Evolutionary conservation across 345 rosid genomes (phyloP), one percentile per base, ranked within the genome.

Genomic region (Alliaria petiolata): DNA sequence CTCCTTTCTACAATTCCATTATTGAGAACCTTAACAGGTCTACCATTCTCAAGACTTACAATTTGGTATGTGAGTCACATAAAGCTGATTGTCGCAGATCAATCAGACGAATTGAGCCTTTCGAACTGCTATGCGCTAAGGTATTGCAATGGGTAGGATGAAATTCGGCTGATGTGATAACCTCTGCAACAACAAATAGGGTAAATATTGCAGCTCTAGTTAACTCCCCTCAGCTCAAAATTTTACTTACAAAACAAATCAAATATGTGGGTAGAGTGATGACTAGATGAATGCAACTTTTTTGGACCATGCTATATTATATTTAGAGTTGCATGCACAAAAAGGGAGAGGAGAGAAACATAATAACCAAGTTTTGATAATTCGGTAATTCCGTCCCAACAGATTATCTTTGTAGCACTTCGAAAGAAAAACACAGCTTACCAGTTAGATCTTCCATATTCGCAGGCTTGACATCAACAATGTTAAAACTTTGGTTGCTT

Each of bases 51-150:
- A n/a, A 57, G 66, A 79, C 95, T 87, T 79, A 91, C 98, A 93
- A 78, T 81, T 89, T 93, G 69, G 96, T 79, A 76, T 93, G 95
- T 69, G 95, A 89, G 79, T 93, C 98, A 30, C 97, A 89, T 64
- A 93, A 85, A 52, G 98, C 98, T 75, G 98, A 93, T 60, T 91
- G 98, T 68, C 98, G 89, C 85, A 93, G 81, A 81, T 93, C 98
- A 82, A 93, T 81, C 61, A 93, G 91, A 72, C 97, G 89, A 82
- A 93, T 85, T 72, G 96, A 93, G 78, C 98, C 98, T 78, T 88
- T 93, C 33, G 97, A 93, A 86, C 98, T 93, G 87, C 98, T 91
- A 76, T 93, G 91, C 47, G 96, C 98, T 83, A 93, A 82, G 50
- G 44, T 86, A 79, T 93, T 91, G 78, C 98, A 93, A 69, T 91